Evolutionary conservation across 176 grass and related monocot species (phyloP).

Genomic region (Triticum turgidum): DNA sequence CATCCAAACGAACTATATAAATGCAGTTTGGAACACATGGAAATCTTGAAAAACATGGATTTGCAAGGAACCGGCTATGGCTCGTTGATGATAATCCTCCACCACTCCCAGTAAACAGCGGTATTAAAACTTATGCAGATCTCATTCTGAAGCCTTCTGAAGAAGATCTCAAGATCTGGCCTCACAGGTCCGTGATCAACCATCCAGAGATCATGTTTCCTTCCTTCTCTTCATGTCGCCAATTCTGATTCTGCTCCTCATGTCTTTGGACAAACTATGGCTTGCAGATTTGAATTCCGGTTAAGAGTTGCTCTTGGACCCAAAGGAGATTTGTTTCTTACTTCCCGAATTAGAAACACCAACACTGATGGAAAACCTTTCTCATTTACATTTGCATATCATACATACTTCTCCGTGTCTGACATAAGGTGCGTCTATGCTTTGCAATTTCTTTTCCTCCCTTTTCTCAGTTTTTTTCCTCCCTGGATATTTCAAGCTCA

Average conservation of each 20-base stretch:
- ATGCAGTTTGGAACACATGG: conserved; percentile 78
- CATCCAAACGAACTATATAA: conserved; percentile 27
- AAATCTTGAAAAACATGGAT: conserved; percentile 72
- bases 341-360: conserved; percentile 82
- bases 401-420: conserved; percentile 78
- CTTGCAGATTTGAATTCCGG: conserved; percentile 67
- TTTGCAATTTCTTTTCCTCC: conserved; percentile 25
- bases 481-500: background rate
- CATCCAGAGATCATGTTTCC: background rate
- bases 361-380: conserved; percentile 73
- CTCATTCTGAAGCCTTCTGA: conserved; percentile 80
- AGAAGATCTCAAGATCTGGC: conserved; percentile 82
- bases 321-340: conserved; percentile 72
- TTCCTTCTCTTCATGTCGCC: conserved; percentile 20
- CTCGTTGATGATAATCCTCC: conserved; percentile 69
- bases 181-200: conserved; percentile 57
- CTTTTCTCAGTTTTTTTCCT: background rate
- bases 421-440: conserved; percentile 43
- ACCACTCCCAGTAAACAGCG: conserved; percentile 54
- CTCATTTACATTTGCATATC: conserved; percentile 89
- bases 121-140: conserved; percentile 72
- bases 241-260: background rate
- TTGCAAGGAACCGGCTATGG: conserved; percentile 73
- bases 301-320: conserved; percentile 81
- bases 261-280: background rate